Evolutionary conservation across 2,329 filamentous ascomycete species (phyloP), one percentile per base, ranked within the genome.

Genomic region (Fusarium sterilihyphosum): DNA sequence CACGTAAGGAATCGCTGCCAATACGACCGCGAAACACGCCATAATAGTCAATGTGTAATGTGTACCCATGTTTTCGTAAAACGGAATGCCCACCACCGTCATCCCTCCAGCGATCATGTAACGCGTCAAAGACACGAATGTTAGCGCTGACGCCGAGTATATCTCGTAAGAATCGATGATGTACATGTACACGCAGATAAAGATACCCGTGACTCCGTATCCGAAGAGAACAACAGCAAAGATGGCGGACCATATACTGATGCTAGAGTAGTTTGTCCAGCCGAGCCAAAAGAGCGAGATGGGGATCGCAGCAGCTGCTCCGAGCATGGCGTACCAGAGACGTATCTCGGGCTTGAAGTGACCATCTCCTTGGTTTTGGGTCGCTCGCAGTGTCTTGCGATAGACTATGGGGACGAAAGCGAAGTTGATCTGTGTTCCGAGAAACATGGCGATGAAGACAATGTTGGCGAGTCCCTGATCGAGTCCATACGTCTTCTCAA

Each of bases 231-330:
- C 78, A 0, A 82, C 80, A 0, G 85, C 86, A 2, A 86, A 77
- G 7, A 87, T 83, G 10, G 82, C 81, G 1, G 84, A 85, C 81
- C 86, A 87, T 71, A 84, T 83, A 29, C 84, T 84, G 33, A 87
- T 82, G 24, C 61, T 73, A 0, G 81, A 70, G 38, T 84, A 82
- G 7, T 83, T 82, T 4, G 85, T 84, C 86, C 86, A 88, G 10
- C 84, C 87, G 26, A 88, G 81, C 86, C 86, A 88, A 73, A 88
- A 88, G 3, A 88, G 81, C 1, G 82, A 83, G 17, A 87, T 77
- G 0, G 87, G 85, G 8, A 88, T 80, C 7, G 83, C 74, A 0
- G 80, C 77, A 9, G 83, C 83, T 4, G 84, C 81, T 8, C 83
- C 85, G 17, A 85, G 76, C 70, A 86, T 83, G 33, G 83, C 84